Evolutionary conservation across 2,329 filamentous ascomycete genomes (phyloP).

Genomic region (Cordyceps militaris): DNA sequence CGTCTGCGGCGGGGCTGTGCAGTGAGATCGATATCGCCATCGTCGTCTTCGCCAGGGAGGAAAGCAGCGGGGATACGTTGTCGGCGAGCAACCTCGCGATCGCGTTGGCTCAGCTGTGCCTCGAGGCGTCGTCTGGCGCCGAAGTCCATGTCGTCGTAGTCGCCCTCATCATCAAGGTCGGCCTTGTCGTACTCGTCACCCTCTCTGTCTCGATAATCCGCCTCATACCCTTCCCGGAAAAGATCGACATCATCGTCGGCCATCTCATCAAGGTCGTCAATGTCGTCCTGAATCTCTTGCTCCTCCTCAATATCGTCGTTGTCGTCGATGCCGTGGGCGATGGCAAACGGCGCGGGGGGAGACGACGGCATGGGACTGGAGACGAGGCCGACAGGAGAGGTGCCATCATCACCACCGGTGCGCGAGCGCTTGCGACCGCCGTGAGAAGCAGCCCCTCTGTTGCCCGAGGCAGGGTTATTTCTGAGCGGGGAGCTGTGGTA

Average conservation of each 20-base stretch:
- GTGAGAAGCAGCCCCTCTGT: slow-evolving; percentile 57
- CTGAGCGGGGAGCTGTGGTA: slow-evolving; percentile 68
- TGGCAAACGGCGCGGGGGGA: slow-evolving; percentile 51
- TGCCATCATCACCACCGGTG: slow-evolving; percentile 42
- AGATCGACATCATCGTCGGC: slow-evolving; percentile 76
- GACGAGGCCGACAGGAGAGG: slow-evolving; percentile 43
- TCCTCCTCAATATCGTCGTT: slow-evolving; percentile 68
- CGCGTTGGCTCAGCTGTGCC: slow-evolving; percentile 64
- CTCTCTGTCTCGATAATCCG: slow-evolving; percentile 61
- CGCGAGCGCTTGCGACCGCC: slow-evolving; percentile 50
- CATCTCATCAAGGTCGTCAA: slow-evolving; percentile 73
- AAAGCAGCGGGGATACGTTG: slow-evolving; percentile 66
- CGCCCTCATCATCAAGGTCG: slow-evolving; percentile 70
- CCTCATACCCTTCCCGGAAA: slow-evolving; percentile 66
- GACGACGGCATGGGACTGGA: slow-evolving; percentile 62
- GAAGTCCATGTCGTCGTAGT: slow-evolving; percentile 63
- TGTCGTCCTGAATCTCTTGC: slow-evolving; percentile 62
- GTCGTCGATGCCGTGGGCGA: slow-evolving; percentile 60
- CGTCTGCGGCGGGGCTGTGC: slow-evolving; percentile 77
- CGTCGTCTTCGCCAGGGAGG: slow-evolving; percentile 74
- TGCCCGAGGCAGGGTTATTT: slow-evolving; percentile 74
- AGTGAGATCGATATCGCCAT: slow-evolving; percentile 76
- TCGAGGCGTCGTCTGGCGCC: slow-evolving; percentile 64
- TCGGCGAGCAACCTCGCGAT: slow-evolving; percentile 61
- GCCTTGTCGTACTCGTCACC: slow-evolving; percentile 63